Evolutionary conservation across 345 rosid species (phyloP), one percentile per base, ranked within the genome.

Genomic region (Citropsis articulata): DNA sequence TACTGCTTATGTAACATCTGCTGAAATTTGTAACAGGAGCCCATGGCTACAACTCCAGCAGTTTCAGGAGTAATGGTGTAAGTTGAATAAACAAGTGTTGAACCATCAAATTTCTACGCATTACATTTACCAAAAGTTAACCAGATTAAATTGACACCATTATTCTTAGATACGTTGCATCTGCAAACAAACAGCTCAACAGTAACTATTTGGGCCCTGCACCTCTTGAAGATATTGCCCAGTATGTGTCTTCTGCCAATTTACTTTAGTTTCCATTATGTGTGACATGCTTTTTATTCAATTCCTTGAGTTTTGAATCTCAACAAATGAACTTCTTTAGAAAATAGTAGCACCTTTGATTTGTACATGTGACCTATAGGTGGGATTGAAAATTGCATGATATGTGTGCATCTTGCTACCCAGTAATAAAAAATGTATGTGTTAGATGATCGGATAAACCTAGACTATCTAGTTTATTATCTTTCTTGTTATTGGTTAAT

Each of bases 181-280:
- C 99, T 50, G 69, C 90, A 14, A 95, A 95, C 83, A 93, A 88
- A 87, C 89, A 86, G 85, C 79, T 76, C 21, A 95, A 93, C 84
- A 63, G 55, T 35, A 92, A 95, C 80, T 95, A 90, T 81, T 84
- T 95, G 82, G 98, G 99, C 69, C 92, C 94, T 77, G 94, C 97
- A 60, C 76, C 97, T 69, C 75, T 89, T 78, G 88, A 89, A 87
- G 96, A 92, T 24, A 88, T 93, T 69, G 94, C 99, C 68, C 85
- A 87, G 99, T 95, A 89, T 57, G 87, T 70, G 48, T 18, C 59
- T 73, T 59, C 45, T 21, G 31, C 63, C 68, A 13, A n/a, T 77
- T 38, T 66, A 66, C 62, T 73, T 53, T 36, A 66, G 53, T 68
- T 73, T 69, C 50, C 18, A 25, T 66, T 59, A 14, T 14, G 48